phyloP scores from a whole-genome alignment of 768 basidiomycete genomes.

The Mycena rebaudengoi region DNA sequence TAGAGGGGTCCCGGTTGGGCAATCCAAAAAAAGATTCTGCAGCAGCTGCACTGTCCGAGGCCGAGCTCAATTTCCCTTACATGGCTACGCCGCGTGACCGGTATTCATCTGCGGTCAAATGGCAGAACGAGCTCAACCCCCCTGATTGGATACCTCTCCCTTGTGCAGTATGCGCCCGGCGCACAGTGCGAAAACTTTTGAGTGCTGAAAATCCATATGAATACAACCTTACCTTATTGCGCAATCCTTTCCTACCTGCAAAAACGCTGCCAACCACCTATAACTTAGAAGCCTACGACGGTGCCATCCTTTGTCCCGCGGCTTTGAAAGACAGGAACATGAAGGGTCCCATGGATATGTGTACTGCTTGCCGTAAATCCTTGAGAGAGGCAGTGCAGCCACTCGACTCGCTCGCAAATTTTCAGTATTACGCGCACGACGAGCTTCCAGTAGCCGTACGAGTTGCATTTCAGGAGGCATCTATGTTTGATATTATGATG shows the following conservation, averaged over 20 bases:
- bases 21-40: no score
- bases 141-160: no score
- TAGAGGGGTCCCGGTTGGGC: no score
- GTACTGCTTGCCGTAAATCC: neutral
- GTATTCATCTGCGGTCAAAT: no score
- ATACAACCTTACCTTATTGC: neutral
- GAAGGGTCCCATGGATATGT: neutral
- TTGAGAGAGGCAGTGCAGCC: neutral
- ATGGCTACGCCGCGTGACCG: no score
- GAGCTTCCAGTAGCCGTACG: neutral
- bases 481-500: neutral
- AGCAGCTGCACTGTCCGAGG: no score
- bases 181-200: no score
- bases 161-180: no score
- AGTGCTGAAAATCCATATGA: no score
- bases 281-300: neutral
- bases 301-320: neutral
- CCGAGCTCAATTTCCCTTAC: no score
- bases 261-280: neutral
- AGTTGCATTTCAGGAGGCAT: neutral
- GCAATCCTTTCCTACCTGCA: neutral
- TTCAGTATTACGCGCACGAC: neutral
- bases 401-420: neutral
- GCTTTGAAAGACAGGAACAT: neutral
- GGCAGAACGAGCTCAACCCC: no score